Percentiles rank a stretch among this genome's conserved stretches.
Conservation (phyloP, 129 eudicot genomes). For the sunflower (Helianthus annuus) region DNA sequence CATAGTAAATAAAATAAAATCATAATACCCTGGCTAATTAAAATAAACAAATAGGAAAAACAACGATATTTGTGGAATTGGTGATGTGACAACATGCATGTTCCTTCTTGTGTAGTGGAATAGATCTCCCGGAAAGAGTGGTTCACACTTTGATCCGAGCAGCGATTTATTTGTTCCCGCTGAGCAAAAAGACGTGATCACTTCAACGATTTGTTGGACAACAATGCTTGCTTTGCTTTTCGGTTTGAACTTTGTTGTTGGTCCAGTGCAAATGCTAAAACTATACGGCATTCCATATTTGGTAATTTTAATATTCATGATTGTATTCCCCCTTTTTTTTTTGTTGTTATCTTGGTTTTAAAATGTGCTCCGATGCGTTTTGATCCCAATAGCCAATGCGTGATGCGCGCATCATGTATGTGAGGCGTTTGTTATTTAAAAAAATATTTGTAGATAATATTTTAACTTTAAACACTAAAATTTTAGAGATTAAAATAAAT, state of each 20-base stretch:
- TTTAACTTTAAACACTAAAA: no score
- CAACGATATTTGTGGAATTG: conserved; percentile 1
- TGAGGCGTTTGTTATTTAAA: no score
- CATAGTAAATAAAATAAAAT: not conserved
- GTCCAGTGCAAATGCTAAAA: conserved; percentile 52
- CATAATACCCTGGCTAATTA: not conserved
- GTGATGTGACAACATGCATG: not conserved
- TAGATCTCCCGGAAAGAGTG: conserved; percentile 59
- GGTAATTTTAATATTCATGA: conserved; percentile 35
- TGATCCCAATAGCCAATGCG: no score
- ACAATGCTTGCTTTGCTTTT: conserved; percentile 49
- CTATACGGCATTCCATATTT: conserved; percentile 62
- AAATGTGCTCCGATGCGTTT: no score
- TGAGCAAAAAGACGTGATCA: conserved; percentile 53
- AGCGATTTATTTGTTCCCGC: conserved; percentile 47
- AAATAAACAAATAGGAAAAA: not conserved
- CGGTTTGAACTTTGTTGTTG: conserved; percentile 47
- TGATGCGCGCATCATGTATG: no score
- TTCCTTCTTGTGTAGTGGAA: conserved; percentile 41
- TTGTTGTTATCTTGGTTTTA: no score
- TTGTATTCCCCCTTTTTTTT: not conserved
- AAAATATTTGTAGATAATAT: no score
- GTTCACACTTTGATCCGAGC: conserved; percentile 57
- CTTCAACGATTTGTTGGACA: conserved; percentile 58
- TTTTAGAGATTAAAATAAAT: no score